phyloP scores from a whole-genome alignment of 2,329 filamentous ascomycete species.

The Sclerotinia borealis region DNA sequence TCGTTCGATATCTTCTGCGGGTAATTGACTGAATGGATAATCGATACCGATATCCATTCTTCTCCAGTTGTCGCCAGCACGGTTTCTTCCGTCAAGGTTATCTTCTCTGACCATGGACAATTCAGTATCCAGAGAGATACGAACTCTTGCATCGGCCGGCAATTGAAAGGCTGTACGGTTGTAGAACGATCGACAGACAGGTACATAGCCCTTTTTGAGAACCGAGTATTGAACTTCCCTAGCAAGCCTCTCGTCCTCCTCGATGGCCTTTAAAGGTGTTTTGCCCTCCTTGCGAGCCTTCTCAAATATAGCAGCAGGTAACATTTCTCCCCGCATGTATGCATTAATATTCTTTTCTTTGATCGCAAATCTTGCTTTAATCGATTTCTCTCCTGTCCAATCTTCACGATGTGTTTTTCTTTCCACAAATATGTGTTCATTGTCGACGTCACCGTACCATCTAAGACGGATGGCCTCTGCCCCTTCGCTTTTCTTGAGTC shows the following conservation, averaged over 20 bases:
- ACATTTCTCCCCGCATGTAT: conserved; percentile 77
- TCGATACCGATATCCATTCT: conserved; percentile 97
- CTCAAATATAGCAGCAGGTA: conserved; percentile 85
- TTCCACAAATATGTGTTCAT: conserved; percentile 92
- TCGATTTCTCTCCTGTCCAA: conserved; percentile 98
- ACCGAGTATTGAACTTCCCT: conserved; percentile 91
- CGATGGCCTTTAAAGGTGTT: conserved; percentile 86
- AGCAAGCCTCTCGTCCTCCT: conserved; percentile 82
- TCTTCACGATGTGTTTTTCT: conserved; percentile 97
- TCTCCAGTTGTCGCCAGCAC: conserved; percentile 86
- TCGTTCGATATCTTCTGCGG: conserved; percentile 74
- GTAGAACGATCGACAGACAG: conserved; percentile 94
- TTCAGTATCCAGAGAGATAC: conserved; percentile 94
- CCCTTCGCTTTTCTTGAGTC: conserved; percentile 95
- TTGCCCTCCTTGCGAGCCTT: conserved; percentile 94
- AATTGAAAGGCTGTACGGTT: conserved; percentile 97
- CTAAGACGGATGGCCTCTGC: conserved; percentile 92
- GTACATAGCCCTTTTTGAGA: conserved; percentile 77
- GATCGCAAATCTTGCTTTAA: conserved; percentile 89
- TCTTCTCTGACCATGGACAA: conserved; percentile 93
- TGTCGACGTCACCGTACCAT: conserved; percentile 97
- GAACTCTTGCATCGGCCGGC: conserved; percentile 89
- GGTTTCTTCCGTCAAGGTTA: conserved; percentile 73
- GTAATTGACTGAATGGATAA: conserved; percentile 85
- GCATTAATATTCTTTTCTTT: conserved; percentile 98